A percentile compares a stretch with the other conserved stretches of the same genome.
Evolutionary conservation across 2,329 filamentous ascomycete species (phyloP).

Genomic region (Diaporthe caulivora): DNA sequence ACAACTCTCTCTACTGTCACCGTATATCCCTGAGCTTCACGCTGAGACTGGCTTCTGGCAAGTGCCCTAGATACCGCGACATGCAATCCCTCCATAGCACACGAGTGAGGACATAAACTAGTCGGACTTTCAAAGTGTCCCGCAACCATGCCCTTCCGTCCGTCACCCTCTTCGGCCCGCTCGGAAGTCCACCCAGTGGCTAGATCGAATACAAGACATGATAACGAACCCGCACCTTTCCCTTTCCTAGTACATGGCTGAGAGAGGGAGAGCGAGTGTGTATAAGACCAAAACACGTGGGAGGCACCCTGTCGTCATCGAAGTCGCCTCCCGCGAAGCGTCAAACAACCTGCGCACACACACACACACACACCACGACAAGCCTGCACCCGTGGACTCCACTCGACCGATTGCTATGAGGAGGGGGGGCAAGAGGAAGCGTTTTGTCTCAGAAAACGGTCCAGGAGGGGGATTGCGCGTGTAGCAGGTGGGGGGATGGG

Average conservation of each 20-base stretch:
- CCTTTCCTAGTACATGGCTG: background rate
- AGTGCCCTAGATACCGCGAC: background rate
- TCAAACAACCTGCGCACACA: background rate
- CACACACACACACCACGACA: too few relatives aligned
- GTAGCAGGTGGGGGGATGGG: background rate
- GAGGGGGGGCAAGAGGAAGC: slow-evolving; percentile 14
- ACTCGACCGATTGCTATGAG: slow-evolving; percentile 7
- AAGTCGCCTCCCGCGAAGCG: background rate
- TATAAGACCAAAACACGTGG: background rate
- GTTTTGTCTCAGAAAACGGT: background rate
- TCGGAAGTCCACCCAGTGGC: slow-evolving; percentile 9
- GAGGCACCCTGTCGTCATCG: slow-evolving; percentile 11
- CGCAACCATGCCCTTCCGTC: background rate
- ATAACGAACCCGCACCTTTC: background rate
- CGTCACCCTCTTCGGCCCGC: background rate
- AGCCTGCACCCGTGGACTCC: background rate
- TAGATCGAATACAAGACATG: background rate
- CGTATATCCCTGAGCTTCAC: background rate
- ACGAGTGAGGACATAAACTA: too few relatives aligned
- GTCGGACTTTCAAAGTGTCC: background rate
- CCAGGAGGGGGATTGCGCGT: background rate
- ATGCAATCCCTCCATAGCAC: background rate
- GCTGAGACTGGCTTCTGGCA: background rate
- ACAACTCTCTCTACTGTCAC: background rate
- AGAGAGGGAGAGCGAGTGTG: too few relatives aligned